Percentiles rank a stretch among this genome's conserved stretches.
Evolutionary conservation across 129 eudicot species (phyloP).

Genomic region (sunflower (Helianthus annuus)): DNA sequence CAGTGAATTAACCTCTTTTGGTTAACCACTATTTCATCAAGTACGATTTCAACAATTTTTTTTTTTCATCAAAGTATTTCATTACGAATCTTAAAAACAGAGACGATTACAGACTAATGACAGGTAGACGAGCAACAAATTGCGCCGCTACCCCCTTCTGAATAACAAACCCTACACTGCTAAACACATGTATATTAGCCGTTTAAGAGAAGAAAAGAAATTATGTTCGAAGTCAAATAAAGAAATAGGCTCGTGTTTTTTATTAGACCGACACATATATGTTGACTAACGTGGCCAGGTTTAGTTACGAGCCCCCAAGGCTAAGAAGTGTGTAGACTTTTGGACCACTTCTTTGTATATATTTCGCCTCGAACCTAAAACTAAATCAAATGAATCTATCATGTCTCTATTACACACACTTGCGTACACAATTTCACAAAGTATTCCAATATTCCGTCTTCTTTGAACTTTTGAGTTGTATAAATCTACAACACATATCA

Average conservation of each 20-base stretch:
- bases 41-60: too few species aligned
- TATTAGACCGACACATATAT: slow-evolving; percentile 2
- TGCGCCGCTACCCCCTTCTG: too few species aligned
- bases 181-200: too few species aligned
- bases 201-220: too few species aligned
- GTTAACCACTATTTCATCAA: too few species aligned
- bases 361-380: slow-evolving; percentile 21
- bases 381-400: not conserved
- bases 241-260: slow-evolving; percentile 6
- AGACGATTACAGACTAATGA: too few species aligned
- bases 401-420: slow-evolving; percentile 24
- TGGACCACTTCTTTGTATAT: slow-evolving; percentile 28
- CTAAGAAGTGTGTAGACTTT: slow-evolving; percentile 11
- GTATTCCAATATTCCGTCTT: not conserved
- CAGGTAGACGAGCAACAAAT: too few species aligned
- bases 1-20: too few species aligned
- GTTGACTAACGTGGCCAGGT: slow-evolving; percentile 18
- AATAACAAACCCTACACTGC: too few species aligned
- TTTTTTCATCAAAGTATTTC: too few species aligned
- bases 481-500: not conserved
- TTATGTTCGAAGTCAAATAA: not conserved
- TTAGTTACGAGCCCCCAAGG: not conserved
- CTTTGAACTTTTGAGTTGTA: slow-evolving; percentile 9
- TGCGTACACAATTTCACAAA: slow-evolving; percentile 17
- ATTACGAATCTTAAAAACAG: too few species aligned